phyloP scores from a whole-genome alignment of 768 basidiomycete species.

The Termitomyces heimii region DNA sequence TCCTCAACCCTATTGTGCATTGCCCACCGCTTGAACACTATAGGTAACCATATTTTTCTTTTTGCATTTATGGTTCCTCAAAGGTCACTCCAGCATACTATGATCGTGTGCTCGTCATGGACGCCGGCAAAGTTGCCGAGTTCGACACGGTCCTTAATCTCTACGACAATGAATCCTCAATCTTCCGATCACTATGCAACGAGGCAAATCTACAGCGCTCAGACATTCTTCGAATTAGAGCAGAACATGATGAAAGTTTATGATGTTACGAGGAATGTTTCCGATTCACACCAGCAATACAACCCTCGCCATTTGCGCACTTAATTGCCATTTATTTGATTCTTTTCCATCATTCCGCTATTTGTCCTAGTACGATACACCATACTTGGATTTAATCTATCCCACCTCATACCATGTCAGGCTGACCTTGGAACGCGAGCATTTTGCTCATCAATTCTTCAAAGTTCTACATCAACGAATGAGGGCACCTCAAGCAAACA shows the following conservation, averaged over 20 bases:
- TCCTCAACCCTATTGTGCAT: slow-evolving; percentile 50
- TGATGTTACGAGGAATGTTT: neutral
- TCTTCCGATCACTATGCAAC: slow-evolving; percentile 67
- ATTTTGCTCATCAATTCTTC: neutral
- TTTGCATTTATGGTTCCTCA: neutral
- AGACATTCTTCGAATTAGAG: slow-evolving; percentile 50
- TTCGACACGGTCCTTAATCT: slow-evolving; percentile 69
- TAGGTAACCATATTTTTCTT: slow-evolving; percentile 27
- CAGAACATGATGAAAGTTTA: slow-evolving; percentile 18
- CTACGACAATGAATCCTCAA: slow-evolving; percentile 53
- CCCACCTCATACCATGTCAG: neutral
- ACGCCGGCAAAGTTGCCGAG: slow-evolving; percentile 61
- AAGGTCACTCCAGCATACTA: slow-evolving; percentile 40
- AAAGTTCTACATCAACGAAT: neutral
- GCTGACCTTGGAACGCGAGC: neutral
- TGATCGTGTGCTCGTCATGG: slow-evolving; percentile 70
- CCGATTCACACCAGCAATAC: neutral
- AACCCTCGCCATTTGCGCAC: neutral
- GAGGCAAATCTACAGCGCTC: slow-evolving; percentile 51
- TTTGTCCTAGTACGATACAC: neutral
- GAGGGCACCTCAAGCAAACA: neutral
- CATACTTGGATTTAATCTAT: neutral
- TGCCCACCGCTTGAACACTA: slow-evolving; percentile 54
- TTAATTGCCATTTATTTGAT: neutral
- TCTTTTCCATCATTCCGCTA: no score